Evolutionary conservation across 2,329 filamentous ascomycete genomes (phyloP).

Genomic region (Incumbomyces delicatus): DNA sequence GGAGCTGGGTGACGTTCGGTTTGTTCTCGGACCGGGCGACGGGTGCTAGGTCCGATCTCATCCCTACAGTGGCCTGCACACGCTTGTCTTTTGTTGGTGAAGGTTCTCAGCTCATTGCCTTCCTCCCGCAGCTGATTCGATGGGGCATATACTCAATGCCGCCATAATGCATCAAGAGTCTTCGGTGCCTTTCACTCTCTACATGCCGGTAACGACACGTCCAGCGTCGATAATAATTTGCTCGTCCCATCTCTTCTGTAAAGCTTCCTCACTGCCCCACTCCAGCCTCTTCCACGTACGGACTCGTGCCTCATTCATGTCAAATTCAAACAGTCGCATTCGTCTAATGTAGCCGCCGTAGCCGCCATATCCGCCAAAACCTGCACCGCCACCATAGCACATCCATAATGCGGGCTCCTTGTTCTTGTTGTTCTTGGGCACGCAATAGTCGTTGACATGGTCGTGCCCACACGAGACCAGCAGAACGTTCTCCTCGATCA

Average conservation of each 20-base stretch:
- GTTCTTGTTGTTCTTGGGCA: conserved; percentile 38
- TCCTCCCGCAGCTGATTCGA: too few species aligned
- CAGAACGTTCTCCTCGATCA: conserved; percentile 74
- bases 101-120: too few species aligned
- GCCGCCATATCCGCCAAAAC: conserved; percentile 90
- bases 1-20: too few species aligned
- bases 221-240: conserved; percentile 53
- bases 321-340: conserved; percentile 81
- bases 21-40: too few species aligned
- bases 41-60: too few species aligned
- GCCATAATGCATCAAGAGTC: too few species aligned
- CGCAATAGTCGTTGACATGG: conserved; percentile 95
- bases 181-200: background rate
- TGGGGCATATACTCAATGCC: too few species aligned
- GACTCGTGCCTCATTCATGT: conserved; percentile 81
- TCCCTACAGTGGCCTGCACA: too few species aligned
- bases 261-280: conserved; percentile 37
- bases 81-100: too few species aligned
- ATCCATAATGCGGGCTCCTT: conserved; percentile 76
- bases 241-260: conserved; percentile 45
- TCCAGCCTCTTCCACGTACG: conserved; percentile 89
- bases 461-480: conserved; percentile 92
- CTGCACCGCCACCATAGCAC: conserved; percentile 89
- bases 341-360: conserved; percentile 78
- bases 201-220: conserved; percentile 31